phyloP scores from a whole-genome alignment of 192 early-diverging fungal species.

The Tieghemiomyces parasiticus region DNA sequence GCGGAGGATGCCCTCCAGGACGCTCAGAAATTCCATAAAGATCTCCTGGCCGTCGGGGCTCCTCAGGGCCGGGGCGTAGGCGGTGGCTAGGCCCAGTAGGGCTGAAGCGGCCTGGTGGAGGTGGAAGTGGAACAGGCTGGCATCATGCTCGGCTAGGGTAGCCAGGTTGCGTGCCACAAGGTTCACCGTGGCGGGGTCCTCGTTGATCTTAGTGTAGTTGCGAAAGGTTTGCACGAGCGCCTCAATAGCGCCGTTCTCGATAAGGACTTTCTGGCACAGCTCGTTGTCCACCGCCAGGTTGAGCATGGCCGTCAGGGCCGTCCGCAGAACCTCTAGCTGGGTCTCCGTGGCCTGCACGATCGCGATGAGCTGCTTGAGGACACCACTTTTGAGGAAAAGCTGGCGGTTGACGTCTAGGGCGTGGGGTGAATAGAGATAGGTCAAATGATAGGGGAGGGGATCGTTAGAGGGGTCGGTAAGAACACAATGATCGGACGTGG shows the following conservation, averaged over 20 bases:
- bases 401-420: background rate
- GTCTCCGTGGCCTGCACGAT: background rate
- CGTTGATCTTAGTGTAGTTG: background rate
- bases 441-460: too few relatives aligned
- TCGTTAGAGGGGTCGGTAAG: too few relatives aligned
- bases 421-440: background rate
- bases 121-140: background rate
- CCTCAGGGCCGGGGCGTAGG: background rate
- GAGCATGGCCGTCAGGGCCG: background rate
- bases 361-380: background rate
- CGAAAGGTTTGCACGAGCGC: background rate
- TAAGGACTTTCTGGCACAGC: background rate
- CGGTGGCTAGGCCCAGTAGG: background rate
- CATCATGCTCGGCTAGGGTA: background rate
- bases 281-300: background rate
- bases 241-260: background rate
- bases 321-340: background rate
- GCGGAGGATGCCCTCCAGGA: background rate
- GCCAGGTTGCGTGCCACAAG: background rate
- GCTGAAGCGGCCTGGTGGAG: background rate
- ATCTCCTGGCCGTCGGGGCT: background rate
- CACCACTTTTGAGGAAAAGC: background rate
- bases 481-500: background rate
- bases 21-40: background rate
- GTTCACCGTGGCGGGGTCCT: background rate